These are phyloP conservation scores for Hyaloscypha bicolor DNA, from an alignment of 495 filamentous ascomycete species.

Conservation along the genomic window DNA sequence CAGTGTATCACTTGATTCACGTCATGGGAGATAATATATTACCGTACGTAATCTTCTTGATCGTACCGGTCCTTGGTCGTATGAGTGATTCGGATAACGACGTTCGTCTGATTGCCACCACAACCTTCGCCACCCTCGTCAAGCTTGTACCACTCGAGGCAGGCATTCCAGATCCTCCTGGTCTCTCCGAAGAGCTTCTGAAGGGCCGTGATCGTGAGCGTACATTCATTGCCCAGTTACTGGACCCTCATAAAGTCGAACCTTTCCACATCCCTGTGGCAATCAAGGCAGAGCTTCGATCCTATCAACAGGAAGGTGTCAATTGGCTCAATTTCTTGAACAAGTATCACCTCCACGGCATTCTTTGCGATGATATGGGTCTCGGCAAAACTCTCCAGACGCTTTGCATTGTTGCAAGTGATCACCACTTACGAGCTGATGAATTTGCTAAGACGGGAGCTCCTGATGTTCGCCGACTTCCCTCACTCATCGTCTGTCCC, in stretches of 20 bases:
- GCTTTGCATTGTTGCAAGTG: slow-evolving; percentile 95
- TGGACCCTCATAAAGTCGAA: slow-evolving; percentile 95
- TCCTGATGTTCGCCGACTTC: slow-evolving; percentile 74
- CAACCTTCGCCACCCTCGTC: slow-evolving; percentile 94
- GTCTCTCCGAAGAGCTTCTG: slow-evolving; percentile 83
- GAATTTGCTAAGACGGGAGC: slow-evolving; percentile 80
- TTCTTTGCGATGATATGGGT: slow-evolving; percentile 99
- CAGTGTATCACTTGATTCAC: slow-evolving; percentile 92
- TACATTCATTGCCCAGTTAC: slow-evolving; percentile 94
- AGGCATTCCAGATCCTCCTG: slow-evolving; percentile 94
- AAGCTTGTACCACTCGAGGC: slow-evolving; percentile 99
- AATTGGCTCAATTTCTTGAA: slow-evolving; percentile 99
- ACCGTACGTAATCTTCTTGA: slow-evolving; percentile 97
- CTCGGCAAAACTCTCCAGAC: slow-evolving; percentile 98
- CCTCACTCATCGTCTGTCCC: slow-evolving; percentile 93
- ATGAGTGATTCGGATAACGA: slow-evolving; percentile 99
- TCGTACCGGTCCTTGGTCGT: slow-evolving; percentile 96
- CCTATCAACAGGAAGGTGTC: slow-evolving; percentile 97
- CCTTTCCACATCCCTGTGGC: slow-evolving; percentile 90
- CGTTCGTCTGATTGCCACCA: slow-evolving; percentile 90
- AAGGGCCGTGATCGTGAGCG: slow-evolving; percentile 89
- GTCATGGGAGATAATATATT: slow-evolving; percentile 97
- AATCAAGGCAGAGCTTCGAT: slow-evolving; percentile 93
- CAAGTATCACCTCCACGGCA: slow-evolving; percentile 94
- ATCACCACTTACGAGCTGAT: slow-evolving; percentile 90